These are phyloP conservation scores for Beauveria australis DNA, from an alignment of 2,329 filamentous ascomycete species.

Conservation along the genomic window DNA sequence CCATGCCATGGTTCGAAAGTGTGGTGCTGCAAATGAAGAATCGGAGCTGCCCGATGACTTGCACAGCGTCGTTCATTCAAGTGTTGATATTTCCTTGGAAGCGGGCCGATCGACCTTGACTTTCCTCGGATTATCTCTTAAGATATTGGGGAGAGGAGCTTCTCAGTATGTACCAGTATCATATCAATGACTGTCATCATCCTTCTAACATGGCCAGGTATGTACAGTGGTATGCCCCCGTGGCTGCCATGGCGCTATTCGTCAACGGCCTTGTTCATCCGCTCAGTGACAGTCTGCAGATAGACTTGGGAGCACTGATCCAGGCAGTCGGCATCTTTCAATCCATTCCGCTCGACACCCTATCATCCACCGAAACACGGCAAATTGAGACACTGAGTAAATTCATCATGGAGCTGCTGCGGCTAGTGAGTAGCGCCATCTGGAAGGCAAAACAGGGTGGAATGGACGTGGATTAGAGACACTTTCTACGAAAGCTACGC, in stretches of 20 bases:
- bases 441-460: conserved; percentile 1
- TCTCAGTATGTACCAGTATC: neutral
- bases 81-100: conserved; percentile 17
- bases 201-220: neutral
- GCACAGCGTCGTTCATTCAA: conserved; percentile 18
- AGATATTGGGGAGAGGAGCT: neutral
- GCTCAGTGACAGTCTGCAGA: neutral
- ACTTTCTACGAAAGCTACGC: too few relatives aligned
- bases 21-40: conserved; percentile 9
- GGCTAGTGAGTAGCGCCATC: conserved; percentile 9
- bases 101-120: conserved; percentile 16
- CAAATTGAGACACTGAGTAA: neutral
- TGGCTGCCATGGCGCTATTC: conserved; percentile 13
- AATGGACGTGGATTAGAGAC: too few relatives aligned
- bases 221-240: conserved; percentile 6
- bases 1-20: conserved; percentile 16
- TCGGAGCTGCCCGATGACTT: conserved; percentile 14
- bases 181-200: neutral
- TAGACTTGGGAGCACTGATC: conserved; percentile 16
- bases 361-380: neutral
- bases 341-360: neutral
- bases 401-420: conserved; percentile 11
- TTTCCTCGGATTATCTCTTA: conserved; percentile 3
- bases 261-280: conserved; percentile 12
- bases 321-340: conserved; percentile 3